Base-by-base conservation (phyloP, 208 protist genomes). In the Acanthamoeba royreba region DNA sequence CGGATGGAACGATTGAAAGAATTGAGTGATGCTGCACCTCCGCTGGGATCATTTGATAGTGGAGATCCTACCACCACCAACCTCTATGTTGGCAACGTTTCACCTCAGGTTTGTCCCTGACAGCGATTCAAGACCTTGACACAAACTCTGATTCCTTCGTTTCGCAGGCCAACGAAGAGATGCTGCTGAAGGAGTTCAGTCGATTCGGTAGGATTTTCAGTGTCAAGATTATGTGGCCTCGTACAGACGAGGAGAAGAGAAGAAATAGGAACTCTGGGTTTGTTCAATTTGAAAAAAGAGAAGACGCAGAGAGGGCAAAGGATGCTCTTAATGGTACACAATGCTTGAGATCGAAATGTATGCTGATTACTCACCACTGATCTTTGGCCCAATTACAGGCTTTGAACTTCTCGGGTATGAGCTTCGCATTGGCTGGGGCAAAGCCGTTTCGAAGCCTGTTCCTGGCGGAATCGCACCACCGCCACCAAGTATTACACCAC, bases 201-300 rank as follows among this genome's bases (percentile, higher is more conserved):
- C 5, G 28, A 31, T 93, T 72, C 46, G 94, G 94, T 13, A 69
- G 53, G 7, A 93, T 95, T 25, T 52, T 55, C 38, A 88, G 83
- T 45, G 66, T 95, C 1, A 90, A 95, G 53, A 94, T 95, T 83
- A 95, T 95, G 94, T 95, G 94, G 94, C 94, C 94, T 3, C 86
- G 94, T 4, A 93, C 94, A 17, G 85, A 94, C 46, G 94, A 95
- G 86, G 94, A 95, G 90, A 66, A 74, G 28, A 8, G 22, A 42
- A 83, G 92, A 47, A n/a, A 83, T 63, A 81, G 94, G 11, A 94
- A 93, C 77, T 94, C 72, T 45, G 94, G 93, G 52, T 95, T 94
- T 47, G 89, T 93, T 33, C 46, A 52, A 8, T 93, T 93, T n/a
- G 72, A 55, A 38, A 52, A 38, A n/a, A 31, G 89, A n/a, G 43